Conservation (phyloP, 768 basidiomycete species). For the Pulveroboletus ravenelii region DNA sequence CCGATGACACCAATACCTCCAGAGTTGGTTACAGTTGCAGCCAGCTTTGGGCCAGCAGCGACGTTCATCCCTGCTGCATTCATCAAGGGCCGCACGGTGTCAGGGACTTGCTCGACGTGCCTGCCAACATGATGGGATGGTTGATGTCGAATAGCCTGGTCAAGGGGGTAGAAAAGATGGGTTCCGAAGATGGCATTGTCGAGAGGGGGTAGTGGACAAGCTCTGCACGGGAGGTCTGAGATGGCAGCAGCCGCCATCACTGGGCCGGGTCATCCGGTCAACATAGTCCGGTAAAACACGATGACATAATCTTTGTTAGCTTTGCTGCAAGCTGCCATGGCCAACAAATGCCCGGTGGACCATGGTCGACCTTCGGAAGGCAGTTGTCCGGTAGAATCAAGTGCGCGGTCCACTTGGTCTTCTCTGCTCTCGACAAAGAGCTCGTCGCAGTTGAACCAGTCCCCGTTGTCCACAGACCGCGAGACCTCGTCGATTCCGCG, state of each 20-base stretch:
- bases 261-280: neutral
- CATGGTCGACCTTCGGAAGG: constrained; percentile 32
- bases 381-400: constrained; percentile 66
- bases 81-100: neutral
- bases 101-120: constrained; percentile 24
- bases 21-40: constrained; percentile 89
- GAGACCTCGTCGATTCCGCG: constrained; percentile 88
- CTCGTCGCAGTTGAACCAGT: neutral
- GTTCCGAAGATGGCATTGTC: constrained; percentile 61
- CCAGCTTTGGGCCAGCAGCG: constrained; percentile 78
- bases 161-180: constrained; percentile 67
- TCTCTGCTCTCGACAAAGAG: constrained; percentile 20
- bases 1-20: constrained; percentile 89
- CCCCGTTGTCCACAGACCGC: constrained; percentile 62
- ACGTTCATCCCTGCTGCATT: constrained; percentile 59
- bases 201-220: neutral
- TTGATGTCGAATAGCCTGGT: constrained; percentile 72
- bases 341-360: constrained; percentile 48
- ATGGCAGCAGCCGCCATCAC: neutral
- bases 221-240: neutral
- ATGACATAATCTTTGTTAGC: constrained; percentile 14
- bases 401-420: constrained; percentile 43
- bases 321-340: constrained; percentile 11
- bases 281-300: neutral
- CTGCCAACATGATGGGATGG: constrained; percentile 84